Base-by-base conservation (phyloP, 2,329 filamentous ascomycete genomes). In the Coleophoma cylindrospora region DNA sequence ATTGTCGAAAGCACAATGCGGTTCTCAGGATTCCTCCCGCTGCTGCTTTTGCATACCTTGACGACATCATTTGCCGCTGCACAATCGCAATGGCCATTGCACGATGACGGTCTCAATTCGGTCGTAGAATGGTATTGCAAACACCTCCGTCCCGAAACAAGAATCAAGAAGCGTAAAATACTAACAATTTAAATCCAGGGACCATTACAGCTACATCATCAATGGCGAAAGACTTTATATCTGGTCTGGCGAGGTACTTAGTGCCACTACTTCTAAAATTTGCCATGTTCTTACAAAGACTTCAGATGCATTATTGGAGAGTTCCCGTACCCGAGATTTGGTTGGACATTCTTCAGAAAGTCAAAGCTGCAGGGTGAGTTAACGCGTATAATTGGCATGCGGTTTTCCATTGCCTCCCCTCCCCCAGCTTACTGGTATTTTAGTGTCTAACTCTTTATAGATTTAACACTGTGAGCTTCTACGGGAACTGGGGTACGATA, bases 401-500 rank as follows among this genome's bases (percentile, higher is more conserved):
- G 27, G 19, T 19, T 3, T 19, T 19, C 3, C 3, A 19, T 3
- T 10, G 27, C 27, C 6, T 27, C 7, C 45, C 6, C 11, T 3
- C 2, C 32, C 3, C 19, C 13, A 38, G 9, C 21, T 21, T 10
- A n/a, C 45, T 15, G n/a, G n/a, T 17, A 3, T n/a, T 19, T 41
- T 4, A 32, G 11, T 22, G n/a, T 27, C 48, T 57, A 14, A 57
- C 27, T 3, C 7, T n/a, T 8, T 19, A 11, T 19, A 60, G 76
- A 2, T 91, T 89, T 69, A 92, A 87, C 57, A 78, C 81, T 38
- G 85, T 91, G 2, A 89, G 86, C 0, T 89, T 91, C 64, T 92
- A 92, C 60, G 74, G 83, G 5, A 79, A 91, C 59, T 94, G 88
- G 89, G 86, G 84, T 9, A 84, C 2, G 84, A 22, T 27, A 43